Percentiles rank a stretch among this genome's conserved stretches.
Conservation (phyloP, 495 filamentous ascomycete genomes). For the Neurospora sublineolata region DNA sequence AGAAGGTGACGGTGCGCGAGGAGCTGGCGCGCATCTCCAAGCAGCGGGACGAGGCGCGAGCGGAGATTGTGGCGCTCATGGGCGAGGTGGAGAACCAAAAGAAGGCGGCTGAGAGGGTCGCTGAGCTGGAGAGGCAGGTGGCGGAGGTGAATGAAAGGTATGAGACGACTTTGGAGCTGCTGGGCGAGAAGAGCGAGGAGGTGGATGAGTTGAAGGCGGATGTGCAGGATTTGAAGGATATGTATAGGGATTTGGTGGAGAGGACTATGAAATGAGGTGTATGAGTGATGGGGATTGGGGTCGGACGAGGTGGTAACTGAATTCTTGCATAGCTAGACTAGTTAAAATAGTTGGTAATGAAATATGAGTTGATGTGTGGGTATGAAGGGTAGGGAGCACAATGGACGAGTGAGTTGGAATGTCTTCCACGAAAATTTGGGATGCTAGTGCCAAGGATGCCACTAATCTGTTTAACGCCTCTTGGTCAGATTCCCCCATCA, state of each 20-base stretch:
- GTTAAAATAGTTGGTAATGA: not conserved
- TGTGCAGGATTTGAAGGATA: conserved; percentile 83
- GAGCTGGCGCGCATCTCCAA: conserved; percentile 66
- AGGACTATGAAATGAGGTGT: conserved; percentile 50
- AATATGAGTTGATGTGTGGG: not conserved
- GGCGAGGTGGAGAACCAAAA: conserved; percentile 65
- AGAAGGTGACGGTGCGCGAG: conserved; percentile 75
- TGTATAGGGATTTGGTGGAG: conserved; percentile 88
- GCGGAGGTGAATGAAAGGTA: conserved; percentile 58
- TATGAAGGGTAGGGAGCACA: not conserved
- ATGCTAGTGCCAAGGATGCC: not conserved
- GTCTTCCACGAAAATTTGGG: not conserved
- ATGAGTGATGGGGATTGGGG: not conserved
- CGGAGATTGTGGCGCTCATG: conserved; percentile 82
- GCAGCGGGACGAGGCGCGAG: conserved; percentile 84
- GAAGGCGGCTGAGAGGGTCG: conserved; percentile 44
- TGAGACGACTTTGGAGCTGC: conserved; percentile 82
- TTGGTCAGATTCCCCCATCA: not conserved
- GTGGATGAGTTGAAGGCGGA: conserved; percentile 85
- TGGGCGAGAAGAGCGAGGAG: conserved; percentile 92
- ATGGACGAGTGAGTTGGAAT: not conserved
- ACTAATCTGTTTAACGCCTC: not conserved
- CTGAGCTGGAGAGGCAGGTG: conserved; percentile 55
- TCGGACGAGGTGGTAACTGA: not conserved
- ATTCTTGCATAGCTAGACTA: not conserved